phyloP scores from a whole-genome alignment of 2,329 filamentous ascomycete genomes.

The Coniochaeta sp. region DNA sequence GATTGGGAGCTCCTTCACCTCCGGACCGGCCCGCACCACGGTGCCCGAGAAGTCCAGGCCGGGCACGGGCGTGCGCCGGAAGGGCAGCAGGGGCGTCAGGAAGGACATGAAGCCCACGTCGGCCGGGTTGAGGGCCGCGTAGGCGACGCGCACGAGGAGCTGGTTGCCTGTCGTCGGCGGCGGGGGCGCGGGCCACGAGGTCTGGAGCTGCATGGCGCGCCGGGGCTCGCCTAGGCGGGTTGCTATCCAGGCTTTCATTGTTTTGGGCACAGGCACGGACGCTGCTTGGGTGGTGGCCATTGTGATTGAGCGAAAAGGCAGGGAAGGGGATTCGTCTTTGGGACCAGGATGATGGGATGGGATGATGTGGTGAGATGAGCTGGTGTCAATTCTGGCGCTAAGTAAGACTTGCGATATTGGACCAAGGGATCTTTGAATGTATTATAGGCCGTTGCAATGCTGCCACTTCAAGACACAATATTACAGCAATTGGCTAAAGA shows the following conservation, averaged over 20 bases:
- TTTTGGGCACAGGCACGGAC: no score
- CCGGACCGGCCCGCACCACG: slow-evolving; percentile 19
- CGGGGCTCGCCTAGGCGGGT: neutral
- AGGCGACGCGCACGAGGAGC: slow-evolving; percentile 22
- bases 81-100: slow-evolving; percentile 21
- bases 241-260: neutral
- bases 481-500: neutral
- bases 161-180: neutral
- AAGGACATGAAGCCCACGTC: slow-evolving; percentile 22
- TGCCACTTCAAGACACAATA: no score
- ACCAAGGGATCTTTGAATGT: no score
- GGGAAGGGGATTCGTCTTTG: no score
- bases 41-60: slow-evolving; percentile 26
- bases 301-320: no score
- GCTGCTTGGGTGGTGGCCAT: no score
- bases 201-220: neutral
- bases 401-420: no score
- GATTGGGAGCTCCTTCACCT: neutral
- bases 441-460: no score
- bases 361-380: no score
- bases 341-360: no score
- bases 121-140: slow-evolving; percentile 28
- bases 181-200: neutral
- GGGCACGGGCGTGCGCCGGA: slow-evolving; percentile 18
- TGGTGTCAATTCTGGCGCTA: no score